phyloP scores from a whole-genome alignment of 1,284 basidiomycete species.

The Ustilago curta region DNA sequence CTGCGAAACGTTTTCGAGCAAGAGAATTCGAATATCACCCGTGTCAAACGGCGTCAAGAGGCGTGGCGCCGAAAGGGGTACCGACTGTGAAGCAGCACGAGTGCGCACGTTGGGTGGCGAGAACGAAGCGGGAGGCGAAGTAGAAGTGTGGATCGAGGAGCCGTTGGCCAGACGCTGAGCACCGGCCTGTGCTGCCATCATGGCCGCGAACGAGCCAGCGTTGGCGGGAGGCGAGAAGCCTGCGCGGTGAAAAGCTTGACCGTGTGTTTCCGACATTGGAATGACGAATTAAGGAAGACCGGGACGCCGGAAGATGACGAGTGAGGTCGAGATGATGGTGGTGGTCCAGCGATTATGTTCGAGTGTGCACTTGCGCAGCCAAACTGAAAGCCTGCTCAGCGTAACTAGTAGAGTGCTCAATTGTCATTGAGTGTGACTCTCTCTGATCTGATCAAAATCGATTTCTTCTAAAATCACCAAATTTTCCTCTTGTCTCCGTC shows the following conservation, averaged over 20 bases:
- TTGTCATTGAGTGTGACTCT: conserved; percentile 11
- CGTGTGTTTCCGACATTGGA: conserved; percentile 47
- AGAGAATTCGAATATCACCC: conserved; percentile 74
- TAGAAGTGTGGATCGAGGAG: conserved; percentile 34
- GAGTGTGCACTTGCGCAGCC: background rate
- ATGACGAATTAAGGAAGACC: conserved; percentile 12
- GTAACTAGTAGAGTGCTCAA: no score
- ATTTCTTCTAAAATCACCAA: conserved; percentile 25
- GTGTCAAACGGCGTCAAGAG: conserved; percentile 65
- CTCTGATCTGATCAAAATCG: conserved; percentile 14
- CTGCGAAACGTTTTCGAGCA: conserved; percentile 95
- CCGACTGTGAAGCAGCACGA: conserved; percentile 47
- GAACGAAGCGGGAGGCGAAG: conserved; percentile 43
- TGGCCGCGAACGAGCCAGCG: conserved; percentile 59
- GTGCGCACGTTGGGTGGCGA: conserved; percentile 34
- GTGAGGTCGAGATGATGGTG: conserved; percentile 12
- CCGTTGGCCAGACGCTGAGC: conserved; percentile 44
- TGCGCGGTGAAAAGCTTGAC: conserved; percentile 61
- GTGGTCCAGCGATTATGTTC: conserved; percentile 7
- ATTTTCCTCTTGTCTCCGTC: conserved; percentile 4
- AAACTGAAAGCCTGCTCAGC: conserved; percentile 7
- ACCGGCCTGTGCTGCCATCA: conserved; percentile 60
- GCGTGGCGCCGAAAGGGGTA: conserved; percentile 51
- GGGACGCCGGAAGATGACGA: background rate
- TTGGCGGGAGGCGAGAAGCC: conserved; percentile 60